Conservation (phyloP, 768 basidiomycete genomes). For the Hydnomerulius pinastri region DNA sequence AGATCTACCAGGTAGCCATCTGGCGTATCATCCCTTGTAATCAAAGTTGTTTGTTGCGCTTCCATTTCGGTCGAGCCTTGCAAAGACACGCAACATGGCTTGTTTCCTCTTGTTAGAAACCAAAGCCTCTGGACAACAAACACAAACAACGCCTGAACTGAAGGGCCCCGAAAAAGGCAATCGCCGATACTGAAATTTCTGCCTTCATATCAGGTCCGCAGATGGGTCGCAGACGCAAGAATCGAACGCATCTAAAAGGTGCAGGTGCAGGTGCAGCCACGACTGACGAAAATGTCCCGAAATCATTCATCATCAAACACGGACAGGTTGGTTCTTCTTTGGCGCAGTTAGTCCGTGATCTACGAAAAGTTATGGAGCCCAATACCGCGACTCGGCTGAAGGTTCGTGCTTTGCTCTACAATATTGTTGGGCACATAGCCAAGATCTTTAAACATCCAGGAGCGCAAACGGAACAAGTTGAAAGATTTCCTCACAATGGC, state of each 20-base stretch:
- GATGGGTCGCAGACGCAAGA: slow-evolving; percentile 79
- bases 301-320: slow-evolving; percentile 96
- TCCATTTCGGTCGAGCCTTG: no score
- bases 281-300: slow-evolving; percentile 61
- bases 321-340: slow-evolving; percentile 89
- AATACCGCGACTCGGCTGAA: slow-evolving; percentile 92
- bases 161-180: slow-evolving; percentile 23
- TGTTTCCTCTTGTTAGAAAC: slow-evolving; percentile 6
- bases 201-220: slow-evolving; percentile 3
- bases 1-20: slow-evolving; percentile 10
- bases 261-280: slow-evolving; percentile 36
- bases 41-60: not conserved
- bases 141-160: slow-evolving; percentile 20
- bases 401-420: slow-evolving; percentile 44
- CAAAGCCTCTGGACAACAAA: slow-evolving; percentile 19
- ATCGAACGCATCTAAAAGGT: slow-evolving; percentile 79
- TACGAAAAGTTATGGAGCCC: slow-evolving; percentile 97
- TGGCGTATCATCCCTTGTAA: slow-evolving; percentile 14
- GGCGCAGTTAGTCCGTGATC: slow-evolving; percentile 86
- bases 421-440: not conserved
- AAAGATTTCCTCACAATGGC: slow-evolving; percentile 95
- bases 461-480: slow-evolving; percentile 84
- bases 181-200: slow-evolving; percentile 5
- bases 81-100: not conserved
- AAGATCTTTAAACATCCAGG: slow-evolving; percentile 50